phyloP scores from a whole-genome alignment of 768 basidiomycete genomes.

The Suillus subaureus region DNA sequence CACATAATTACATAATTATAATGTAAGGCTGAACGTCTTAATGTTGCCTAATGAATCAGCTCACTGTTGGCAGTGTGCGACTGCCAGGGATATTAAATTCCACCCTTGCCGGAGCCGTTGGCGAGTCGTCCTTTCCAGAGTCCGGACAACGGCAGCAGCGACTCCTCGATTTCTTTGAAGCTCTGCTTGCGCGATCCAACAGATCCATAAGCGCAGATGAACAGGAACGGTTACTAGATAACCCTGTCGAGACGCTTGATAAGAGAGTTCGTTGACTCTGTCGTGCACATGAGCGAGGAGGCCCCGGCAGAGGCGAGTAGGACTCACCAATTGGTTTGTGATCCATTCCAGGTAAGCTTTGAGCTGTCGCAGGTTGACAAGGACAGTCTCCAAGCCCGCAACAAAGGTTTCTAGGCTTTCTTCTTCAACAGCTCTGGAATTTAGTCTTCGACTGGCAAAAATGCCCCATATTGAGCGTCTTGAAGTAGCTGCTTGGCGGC shows the following conservation, averaged over 20 bases:
- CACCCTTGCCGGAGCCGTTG: not conserved
- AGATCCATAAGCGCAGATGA: not conserved
- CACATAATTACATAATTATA: conserved; percentile 1
- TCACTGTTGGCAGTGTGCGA: not conserved
- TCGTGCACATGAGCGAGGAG: conserved; percentile 19
- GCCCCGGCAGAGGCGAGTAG: conserved; percentile 11
- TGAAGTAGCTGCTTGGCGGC: conserved; percentile 11
- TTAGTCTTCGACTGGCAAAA: not conserved
- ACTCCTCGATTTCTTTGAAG: not conserved
- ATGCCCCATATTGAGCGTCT: not conserved
- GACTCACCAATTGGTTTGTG: conserved; percentile 27
- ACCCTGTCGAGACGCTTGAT: not conserved
- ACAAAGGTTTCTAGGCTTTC: conserved; percentile 18
- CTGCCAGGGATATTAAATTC: conserved; percentile 8
- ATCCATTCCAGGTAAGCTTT: conserved; percentile 32
- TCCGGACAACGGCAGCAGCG: conserved; percentile 1
- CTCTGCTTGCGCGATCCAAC: not conserved
- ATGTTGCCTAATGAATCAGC: not conserved
- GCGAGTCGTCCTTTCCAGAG: not conserved
- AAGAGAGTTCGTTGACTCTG: not conserved
- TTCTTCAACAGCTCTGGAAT: conserved; percentile 9
- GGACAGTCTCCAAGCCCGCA: conserved; percentile 23
- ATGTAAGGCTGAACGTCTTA: not conserved
- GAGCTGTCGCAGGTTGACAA: conserved; percentile 23
- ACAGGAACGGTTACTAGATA: not conserved